phyloP scores from a whole-genome alignment of 176 grass and related monocot genomes.

The Avena sativa region DNA sequence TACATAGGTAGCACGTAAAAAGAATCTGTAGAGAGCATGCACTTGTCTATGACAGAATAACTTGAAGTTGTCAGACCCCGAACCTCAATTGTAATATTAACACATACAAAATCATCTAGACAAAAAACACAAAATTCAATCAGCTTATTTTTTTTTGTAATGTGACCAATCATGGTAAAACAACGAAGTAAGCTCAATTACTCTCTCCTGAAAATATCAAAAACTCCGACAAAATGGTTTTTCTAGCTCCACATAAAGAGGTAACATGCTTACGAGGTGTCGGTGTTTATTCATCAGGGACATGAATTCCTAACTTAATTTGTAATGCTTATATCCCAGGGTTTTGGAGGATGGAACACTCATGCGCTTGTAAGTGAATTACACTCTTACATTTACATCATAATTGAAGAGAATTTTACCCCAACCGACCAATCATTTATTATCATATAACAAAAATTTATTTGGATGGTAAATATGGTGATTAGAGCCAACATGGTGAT shows the following conservation, averaged over 20 bases:
- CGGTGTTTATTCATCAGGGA: constrained; percentile 7
- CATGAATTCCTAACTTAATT: constrained; percentile 16
- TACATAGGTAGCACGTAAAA: too few relatives aligned
- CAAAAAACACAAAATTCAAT: too few relatives aligned
- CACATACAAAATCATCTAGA: too few relatives aligned
- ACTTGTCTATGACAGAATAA: too few relatives aligned
- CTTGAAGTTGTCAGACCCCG: too few relatives aligned
- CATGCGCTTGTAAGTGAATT: constrained; percentile 59
- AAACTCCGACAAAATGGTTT: too few relatives aligned
- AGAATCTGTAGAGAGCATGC: too few relatives aligned
- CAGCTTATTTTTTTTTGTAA: too few relatives aligned
- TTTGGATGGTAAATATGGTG: background rate
- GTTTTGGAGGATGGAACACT: constrained; percentile 60
- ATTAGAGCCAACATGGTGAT: constrained; percentile 7
- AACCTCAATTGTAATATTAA: too few relatives aligned
- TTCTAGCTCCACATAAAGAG: constrained; percentile 30
- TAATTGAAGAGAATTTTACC: background rate
- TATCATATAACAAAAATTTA: constrained; percentile 19
- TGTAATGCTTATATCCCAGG: constrained; percentile 55
- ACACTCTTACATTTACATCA: background rate
- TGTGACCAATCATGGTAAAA: too few relatives aligned
- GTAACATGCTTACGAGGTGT: constrained; percentile 44
- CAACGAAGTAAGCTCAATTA: too few relatives aligned
- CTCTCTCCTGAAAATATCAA: too few relatives aligned
- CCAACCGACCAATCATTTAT: constrained; percentile 13